Percentiles rank a stretch among this genome's conserved stretches.
Evolutionary conservation across 768 basidiomycete species (phyloP).

Genomic region (Xerocomellus amylosporus): DNA sequence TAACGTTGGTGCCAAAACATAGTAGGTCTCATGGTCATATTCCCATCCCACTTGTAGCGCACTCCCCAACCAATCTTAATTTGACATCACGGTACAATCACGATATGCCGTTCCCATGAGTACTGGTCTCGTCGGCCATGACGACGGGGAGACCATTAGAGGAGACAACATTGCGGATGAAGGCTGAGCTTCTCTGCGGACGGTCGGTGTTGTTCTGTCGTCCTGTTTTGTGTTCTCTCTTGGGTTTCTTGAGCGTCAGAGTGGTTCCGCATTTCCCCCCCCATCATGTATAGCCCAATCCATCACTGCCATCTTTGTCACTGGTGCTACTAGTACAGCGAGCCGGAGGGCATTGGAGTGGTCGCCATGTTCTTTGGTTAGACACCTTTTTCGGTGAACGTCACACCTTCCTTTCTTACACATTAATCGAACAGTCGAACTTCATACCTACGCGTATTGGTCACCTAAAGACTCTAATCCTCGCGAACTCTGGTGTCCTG

Average conservation of each 20-base stretch:
- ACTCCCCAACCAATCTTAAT: constrained; percentile 45
- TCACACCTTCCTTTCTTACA: too few relatives aligned
- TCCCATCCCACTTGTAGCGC: too few relatives aligned
- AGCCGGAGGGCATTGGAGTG: too few relatives aligned
- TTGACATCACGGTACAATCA: constrained; percentile 39
- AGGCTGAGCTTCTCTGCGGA: constrained; percentile 30
- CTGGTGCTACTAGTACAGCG: too few relatives aligned
- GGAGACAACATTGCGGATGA: constrained; percentile 22
- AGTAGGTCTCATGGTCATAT: too few relatives aligned
- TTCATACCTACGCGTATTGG: not conserved
- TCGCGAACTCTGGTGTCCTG: not conserved
- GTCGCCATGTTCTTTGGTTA: too few relatives aligned
- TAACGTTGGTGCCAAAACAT: too few relatives aligned
- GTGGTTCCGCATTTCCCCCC: not conserved
- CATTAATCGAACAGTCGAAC: not conserved
- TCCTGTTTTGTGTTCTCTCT: not conserved
- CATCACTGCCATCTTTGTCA: too few relatives aligned
- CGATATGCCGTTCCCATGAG: constrained; percentile 10
- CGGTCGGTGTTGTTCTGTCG: constrained; percentile 9
- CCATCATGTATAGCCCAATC: too few relatives aligned
- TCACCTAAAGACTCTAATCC: too few relatives aligned
- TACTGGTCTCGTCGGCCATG: constrained; percentile 11
- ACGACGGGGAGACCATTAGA: constrained; percentile 13
- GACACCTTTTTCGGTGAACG: too few relatives aligned
- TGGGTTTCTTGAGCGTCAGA: not conserved